phyloP scores from a whole-genome alignment of 352 stramenopile species.

The Thraustochytrium striatum region DNA sequence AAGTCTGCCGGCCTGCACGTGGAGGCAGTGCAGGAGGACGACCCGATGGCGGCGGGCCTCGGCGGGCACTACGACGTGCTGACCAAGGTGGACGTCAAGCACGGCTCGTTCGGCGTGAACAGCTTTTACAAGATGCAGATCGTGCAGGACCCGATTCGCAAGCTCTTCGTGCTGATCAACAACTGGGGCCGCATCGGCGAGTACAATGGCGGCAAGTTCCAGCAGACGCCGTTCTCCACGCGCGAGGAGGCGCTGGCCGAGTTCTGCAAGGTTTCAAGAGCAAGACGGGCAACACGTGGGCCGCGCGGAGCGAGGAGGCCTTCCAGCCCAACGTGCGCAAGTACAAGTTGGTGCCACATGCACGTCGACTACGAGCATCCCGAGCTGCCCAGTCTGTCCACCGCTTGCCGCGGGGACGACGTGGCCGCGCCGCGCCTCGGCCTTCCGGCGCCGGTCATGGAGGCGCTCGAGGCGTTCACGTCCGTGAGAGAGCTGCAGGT shows the following conservation, averaged over 20 bases:
- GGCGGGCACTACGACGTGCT: slow-evolving; percentile 21
- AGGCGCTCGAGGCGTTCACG: neutral
- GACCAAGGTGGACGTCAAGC: slow-evolving; percentile 31
- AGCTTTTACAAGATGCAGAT: slow-evolving; percentile 39
- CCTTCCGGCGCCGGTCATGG: neutral
- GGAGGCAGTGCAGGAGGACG: neutral
- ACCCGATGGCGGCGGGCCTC: neutral
- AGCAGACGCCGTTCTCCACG: slow-evolving; percentile 1
- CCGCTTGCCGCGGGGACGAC: too few species aligned
- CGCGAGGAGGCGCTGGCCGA: neutral
- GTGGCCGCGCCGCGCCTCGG: neutral
- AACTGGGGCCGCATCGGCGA: slow-evolving; percentile 41
- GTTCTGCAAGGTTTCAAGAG: slow-evolving; percentile 41
- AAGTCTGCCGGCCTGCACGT: neutral
- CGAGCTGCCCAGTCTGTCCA: neutral
- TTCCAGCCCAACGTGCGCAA: neutral
- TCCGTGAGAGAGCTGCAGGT: neutral
- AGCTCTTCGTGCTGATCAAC: slow-evolving; percentile 21
- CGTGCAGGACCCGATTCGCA: slow-evolving; percentile 15
- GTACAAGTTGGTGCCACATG: neutral
- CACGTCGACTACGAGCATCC: too few species aligned
- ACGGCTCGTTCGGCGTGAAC: neutral
- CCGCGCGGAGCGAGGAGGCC: neutral
- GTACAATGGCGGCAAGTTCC: neutral
- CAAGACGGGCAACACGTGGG: slow-evolving; percentile 21